Evolutionary conservation across 73 alveolate genomes (phyloP).

Genomic region (Tetrahymena malaccensis): DNA sequence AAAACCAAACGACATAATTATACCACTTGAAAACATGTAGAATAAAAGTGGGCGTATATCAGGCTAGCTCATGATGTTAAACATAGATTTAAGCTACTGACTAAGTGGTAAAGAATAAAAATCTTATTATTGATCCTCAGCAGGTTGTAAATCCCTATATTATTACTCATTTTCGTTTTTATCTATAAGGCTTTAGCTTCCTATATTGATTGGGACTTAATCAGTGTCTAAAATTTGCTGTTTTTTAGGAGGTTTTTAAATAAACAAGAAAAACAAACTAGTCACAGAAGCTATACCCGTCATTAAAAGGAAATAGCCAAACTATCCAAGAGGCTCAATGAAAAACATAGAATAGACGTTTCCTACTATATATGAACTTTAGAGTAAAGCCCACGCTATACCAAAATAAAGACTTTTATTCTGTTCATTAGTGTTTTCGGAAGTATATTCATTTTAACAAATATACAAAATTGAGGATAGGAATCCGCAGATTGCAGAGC

Average conservation of each 20-base stretch:
- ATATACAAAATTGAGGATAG: not conserved
- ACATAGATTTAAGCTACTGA: not conserved
- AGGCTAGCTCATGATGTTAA: not conserved
- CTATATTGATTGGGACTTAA: not conserved
- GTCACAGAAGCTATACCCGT: not conserved
- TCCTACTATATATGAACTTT: not conserved
- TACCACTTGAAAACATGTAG: not conserved
- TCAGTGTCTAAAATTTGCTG: not conserved
- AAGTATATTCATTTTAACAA: not conserved
- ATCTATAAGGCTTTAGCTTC: not conserved
- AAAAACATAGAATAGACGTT: not conserved
- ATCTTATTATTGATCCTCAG: not conserved
- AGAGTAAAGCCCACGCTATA: not conserved
- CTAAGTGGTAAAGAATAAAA: not conserved
- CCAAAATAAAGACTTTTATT: not conserved
- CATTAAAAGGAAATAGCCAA: not conserved
- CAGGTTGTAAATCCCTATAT: not conserved
- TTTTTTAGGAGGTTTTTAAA: not conserved
- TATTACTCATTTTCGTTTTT: not conserved
- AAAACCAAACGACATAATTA: not conserved
- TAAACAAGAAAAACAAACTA: not conserved
- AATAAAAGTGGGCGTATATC: not conserved
- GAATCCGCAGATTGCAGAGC: not conserved
- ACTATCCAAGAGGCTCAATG: not conserved
- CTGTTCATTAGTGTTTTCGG: not conserved